Evolutionary conservation across 2,329 filamentous ascomycete species (phyloP).

Genomic region (Pleurostoma richardsiae): DNA sequence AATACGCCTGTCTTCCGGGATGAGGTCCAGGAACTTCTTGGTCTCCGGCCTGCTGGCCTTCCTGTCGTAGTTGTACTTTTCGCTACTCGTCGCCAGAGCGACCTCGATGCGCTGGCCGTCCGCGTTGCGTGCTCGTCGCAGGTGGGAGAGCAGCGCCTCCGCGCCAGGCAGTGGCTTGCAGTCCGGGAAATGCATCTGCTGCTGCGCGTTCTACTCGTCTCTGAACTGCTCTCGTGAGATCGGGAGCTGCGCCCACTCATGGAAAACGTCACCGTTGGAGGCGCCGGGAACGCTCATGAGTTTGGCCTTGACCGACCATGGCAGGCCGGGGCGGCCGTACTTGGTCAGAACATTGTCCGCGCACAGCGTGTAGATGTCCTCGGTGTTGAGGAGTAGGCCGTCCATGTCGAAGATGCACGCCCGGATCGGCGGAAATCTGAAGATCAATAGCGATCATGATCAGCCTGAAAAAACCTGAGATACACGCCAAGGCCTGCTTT

Average conservation of each 20-base stretch:
- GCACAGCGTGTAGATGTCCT: slow-evolving; percentile 62
- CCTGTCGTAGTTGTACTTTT: slow-evolving; percentile 52
- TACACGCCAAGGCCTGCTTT: neutral
- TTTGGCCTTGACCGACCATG: slow-evolving; percentile 65
- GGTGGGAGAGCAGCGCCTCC: slow-evolving; percentile 41
- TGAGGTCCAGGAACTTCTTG: slow-evolving; percentile 26
- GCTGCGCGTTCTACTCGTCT: slow-evolving; percentile 18
- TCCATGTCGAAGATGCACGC: slow-evolving; percentile 74
- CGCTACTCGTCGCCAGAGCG: slow-evolving; percentile 62
- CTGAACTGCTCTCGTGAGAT: slow-evolving; percentile 43
- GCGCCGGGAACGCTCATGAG: slow-evolving; percentile 58
- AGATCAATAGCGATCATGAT: slow-evolving; percentile 4
- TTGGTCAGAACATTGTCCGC: slow-evolving; percentile 59
- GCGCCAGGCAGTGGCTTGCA: slow-evolving; percentile 62
- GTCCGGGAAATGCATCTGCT: slow-evolving; percentile 19
- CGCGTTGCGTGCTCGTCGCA: slow-evolving; percentile 23
- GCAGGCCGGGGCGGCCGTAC: slow-evolving; percentile 54
- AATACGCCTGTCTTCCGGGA: slow-evolving; percentile 50
- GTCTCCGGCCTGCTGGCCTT: slow-evolving; percentile 43
- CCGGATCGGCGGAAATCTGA: slow-evolving; percentile 47
- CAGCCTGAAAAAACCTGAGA: neutral
- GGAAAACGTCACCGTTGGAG: slow-evolving; percentile 50
- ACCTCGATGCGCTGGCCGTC: slow-evolving; percentile 39
- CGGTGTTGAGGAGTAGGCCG: slow-evolving; percentile 66
- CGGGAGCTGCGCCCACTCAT: slow-evolving; percentile 62